Percentiles rank a stretch among this genome's conserved stretches.
phyloP scores from a whole-genome alignment of 2,329 filamentous ascomycete genomes.

The Clonostachys solani region DNA sequence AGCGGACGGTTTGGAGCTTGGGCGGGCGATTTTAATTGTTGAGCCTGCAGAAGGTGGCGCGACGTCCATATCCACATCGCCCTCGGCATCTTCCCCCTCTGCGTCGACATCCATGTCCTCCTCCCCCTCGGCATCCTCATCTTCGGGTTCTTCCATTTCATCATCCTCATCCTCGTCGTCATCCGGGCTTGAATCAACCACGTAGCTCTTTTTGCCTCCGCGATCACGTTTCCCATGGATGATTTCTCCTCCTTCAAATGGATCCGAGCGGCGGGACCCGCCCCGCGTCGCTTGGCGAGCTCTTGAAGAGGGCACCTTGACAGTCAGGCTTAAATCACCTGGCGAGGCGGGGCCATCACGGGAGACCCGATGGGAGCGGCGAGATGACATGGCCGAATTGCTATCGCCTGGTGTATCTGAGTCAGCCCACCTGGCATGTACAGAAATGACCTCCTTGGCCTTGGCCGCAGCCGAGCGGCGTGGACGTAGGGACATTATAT shows the following conservation, averaged over 20 bases:
- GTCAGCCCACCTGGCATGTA: conserved; percentile 35
- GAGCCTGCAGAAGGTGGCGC: conserved; percentile 21
- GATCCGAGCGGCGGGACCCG: conserved; percentile 24
- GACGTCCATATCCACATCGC: conserved; percentile 39
- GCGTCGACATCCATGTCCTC: conserved; percentile 29
- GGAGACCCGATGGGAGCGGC: conserved; percentile 43
- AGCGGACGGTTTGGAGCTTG: conserved; percentile 13
- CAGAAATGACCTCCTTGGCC: conserved; percentile 36
- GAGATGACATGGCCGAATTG: conserved; percentile 43
- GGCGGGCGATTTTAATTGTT: conserved; percentile 41
- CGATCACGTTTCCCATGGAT: conserved; percentile 47
- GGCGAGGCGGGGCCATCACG: conserved; percentile 13
- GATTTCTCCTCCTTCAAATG: conserved; percentile 40
- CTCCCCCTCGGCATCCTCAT: conserved; percentile 24
- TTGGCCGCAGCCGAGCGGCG: conserved; percentile 36
- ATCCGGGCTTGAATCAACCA: conserved; percentile 51
- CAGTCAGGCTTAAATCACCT: conserved; percentile 26
- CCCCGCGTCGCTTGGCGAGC: conserved; percentile 44
- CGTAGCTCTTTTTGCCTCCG: conserved; percentile 54
- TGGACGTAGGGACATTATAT: conserved; percentile 40
- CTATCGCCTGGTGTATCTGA: conserved; percentile 10
- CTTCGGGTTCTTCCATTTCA: conserved; percentile 30
- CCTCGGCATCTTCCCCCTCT: conserved; percentile 31
- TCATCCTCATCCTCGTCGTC: conserved; percentile 36
- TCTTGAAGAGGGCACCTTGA: conserved; percentile 33